Base-by-base conservation (phyloP, 371 early-diverging fungal species). In the Mucor piriformis region DNA sequence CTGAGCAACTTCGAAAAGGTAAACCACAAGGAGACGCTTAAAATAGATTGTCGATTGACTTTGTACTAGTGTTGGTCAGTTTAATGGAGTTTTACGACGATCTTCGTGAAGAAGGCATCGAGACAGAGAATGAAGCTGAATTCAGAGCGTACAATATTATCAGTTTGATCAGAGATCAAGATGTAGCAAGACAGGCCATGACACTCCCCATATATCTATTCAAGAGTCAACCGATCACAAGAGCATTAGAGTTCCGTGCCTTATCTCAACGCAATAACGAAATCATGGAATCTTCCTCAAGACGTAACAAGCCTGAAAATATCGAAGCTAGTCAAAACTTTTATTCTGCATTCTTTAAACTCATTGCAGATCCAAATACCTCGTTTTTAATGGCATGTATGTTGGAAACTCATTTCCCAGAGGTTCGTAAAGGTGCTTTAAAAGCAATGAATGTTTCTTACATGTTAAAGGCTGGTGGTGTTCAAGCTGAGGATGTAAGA, bases 1-100 rank as follows among this genome's bases (percentile, higher is more conserved):
- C 81, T 67, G 95, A 96, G 56, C 95, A 95, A 66, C 76, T 95
- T 57, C 70, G 88, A 38, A 95, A 95, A 81, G 92, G 92, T 86
- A 70, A 50, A 61, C n/a, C 3, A 16, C n/a, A 7, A 35, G 29
- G 29, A n/a, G 12, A 6, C 40, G 23, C 20, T 6, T n/a, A 42
- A 13, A 23, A 46, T 21, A 46, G 3, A 24, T 10, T 10, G 3
- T 8, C 15, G 21, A 29, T 42, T 27, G 10, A 18, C 25, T 54
- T 33, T 3, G 3, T 1, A 27, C 10, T 62, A 69, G 93, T 89
- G 0, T 74, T 96, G 21, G 79, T 90, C 46, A 89, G 88, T 69
- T 76, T 96, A 52, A 84, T 83, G 35, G 93, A 95, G 72, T 92
- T 89, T 54, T 96, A 96, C 66, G 84, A 86, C 42, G 96, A 95